These are phyloP conservation scores for Tetrastigma voinierianum DNA, from an alignment of 164 flowering plant species.

Conservation along the genomic window DNA sequence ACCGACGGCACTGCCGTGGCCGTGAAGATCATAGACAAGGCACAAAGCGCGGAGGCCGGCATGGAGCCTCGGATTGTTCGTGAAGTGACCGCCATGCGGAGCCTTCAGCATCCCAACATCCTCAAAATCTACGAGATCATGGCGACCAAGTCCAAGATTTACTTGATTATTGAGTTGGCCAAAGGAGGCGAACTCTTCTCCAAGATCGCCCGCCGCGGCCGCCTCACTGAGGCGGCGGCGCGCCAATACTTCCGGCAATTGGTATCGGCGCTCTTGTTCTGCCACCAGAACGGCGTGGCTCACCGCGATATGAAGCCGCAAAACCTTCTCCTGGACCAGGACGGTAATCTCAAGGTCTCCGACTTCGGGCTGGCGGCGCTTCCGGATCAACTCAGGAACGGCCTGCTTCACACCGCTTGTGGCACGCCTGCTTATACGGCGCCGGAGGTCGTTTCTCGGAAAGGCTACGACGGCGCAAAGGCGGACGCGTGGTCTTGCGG, in stretches of 20 bases:
- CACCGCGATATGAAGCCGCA: conserved; percentile 86
- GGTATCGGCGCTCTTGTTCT: conserved; percentile 57
- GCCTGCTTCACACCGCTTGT: conserved; percentile 62
- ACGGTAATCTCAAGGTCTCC: conserved; percentile 58
- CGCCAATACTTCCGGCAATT: conserved; percentile 64
- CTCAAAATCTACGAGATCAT: conserved; percentile 69
- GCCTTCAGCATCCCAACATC: conserved; percentile 58
- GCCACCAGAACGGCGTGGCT: conserved; percentile 65
- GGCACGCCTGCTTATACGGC: conserved; percentile 86
- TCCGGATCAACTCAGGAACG: conserved; percentile 38
- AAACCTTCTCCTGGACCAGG: conserved; percentile 58
- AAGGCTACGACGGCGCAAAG: conserved; percentile 58
- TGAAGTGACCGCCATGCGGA: conserved; percentile 66
- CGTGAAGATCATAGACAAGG: conserved; percentile 61
- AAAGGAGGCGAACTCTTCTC: conserved; percentile 62
- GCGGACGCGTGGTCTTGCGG: conserved; percentile 92
- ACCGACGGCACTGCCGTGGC: conserved; percentile 40
- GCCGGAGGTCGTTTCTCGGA: conserved; percentile 55
- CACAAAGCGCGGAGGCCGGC: conserved; percentile 20
- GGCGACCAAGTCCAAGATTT: conserved; percentile 71
- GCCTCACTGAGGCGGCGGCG: conserved; percentile 42
- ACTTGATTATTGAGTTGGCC: conserved; percentile 72
- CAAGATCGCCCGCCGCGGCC: conserved; percentile 40
- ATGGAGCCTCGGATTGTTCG: conserved; percentile 52
- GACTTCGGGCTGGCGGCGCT: conserved; percentile 79